Evolutionary conservation across 768 basidiomycete species (phyloP).

Genomic region (Ramaria sp.): DNA sequence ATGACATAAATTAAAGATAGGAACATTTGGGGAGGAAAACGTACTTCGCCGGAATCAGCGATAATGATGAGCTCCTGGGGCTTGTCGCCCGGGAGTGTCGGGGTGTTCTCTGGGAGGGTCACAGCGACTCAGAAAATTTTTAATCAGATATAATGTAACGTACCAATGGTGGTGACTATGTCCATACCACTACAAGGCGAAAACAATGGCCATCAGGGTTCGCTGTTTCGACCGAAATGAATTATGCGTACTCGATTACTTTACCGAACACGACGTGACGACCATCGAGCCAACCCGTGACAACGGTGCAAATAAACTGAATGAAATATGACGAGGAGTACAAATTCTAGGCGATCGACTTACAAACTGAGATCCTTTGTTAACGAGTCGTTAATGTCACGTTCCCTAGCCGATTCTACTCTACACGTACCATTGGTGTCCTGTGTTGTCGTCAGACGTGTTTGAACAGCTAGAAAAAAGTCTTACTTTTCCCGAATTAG

Average conservation of each 20-base stretch:
- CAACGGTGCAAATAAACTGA: constrained; percentile 87
- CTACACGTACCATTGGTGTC: constrained; percentile 71
- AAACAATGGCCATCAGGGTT: background rate
- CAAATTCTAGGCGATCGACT: constrained; percentile 16
- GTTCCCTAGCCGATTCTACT: background rate
- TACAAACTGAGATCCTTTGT: constrained; percentile 77
- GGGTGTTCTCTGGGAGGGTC: constrained; percentile 51
- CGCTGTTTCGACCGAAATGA: background rate
- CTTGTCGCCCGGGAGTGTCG: constrained; percentile 60
- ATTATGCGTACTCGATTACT: constrained; percentile 47
- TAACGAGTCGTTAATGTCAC: constrained; percentile 8
- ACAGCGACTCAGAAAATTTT: constrained; percentile 9
- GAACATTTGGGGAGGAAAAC: constrained; percentile 8
- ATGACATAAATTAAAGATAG: constrained; percentile 1
- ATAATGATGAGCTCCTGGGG: constrained; percentile 74
- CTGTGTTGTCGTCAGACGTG: constrained; percentile 28
- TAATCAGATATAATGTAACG: constrained; percentile 14
- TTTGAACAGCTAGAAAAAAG: background rate
- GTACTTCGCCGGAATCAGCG: constrained; percentile 79
- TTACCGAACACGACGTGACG: constrained; percentile 92
- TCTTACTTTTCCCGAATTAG: constrained; percentile 48
- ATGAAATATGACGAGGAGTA: constrained; percentile 9
- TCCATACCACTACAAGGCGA: constrained; percentile 54
- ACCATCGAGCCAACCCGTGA: constrained; percentile 85
- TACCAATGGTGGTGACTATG: constrained; percentile 66